A percentile compares a stretch with the other conserved stretches of the same genome.
phyloP scores from a whole-genome alignment of 2,329 filamentous ascomycete genomes.

The Talaromyces sp. region DNA sequence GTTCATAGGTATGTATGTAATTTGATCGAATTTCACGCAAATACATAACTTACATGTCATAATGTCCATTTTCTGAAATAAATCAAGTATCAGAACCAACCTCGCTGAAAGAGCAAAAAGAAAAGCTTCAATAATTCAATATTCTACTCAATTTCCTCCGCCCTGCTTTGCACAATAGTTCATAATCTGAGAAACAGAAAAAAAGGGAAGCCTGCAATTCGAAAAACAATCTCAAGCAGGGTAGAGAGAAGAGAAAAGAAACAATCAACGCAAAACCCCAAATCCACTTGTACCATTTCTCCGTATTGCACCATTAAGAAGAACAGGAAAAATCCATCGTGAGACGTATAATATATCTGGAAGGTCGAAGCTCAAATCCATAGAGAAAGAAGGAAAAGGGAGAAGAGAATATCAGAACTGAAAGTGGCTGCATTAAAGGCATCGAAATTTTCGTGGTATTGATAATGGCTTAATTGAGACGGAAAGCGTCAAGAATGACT shows the following conservation, averaged over 20 bases:
- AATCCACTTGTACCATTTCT: conserved; percentile 7
- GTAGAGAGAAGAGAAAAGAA: neutral
- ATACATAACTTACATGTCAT: too few species aligned
- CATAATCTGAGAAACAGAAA: neutral
- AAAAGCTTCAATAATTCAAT: too few species aligned
- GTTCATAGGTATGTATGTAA: too few species aligned
- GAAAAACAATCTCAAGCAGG: neutral
- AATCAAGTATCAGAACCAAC: too few species aligned
- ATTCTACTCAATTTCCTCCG: too few species aligned
- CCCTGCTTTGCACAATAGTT: neutral
- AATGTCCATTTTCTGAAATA: too few species aligned
- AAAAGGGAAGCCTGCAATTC: neutral
- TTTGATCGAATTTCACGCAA: too few species aligned
- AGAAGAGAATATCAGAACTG: neutral
- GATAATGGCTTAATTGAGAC: conserved; percentile 25
- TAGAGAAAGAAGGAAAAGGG: neutral
- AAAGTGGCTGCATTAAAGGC: neutral
- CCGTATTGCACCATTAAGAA: conserved; percentile 7
- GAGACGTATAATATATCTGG: conserved; percentile 7
- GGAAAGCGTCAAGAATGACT: conserved; percentile 37
- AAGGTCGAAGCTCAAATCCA: neutral
- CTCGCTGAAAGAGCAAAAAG: too few species aligned
- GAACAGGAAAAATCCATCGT: neutral
- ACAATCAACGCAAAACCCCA: neutral
- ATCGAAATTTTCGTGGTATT: neutral